Percentiles rank a stretch among this genome's conserved stretches.
phyloP scores from a whole-genome alignment of 2,329 filamentous ascomycete species.

The Aspergillus sp. region DNA sequence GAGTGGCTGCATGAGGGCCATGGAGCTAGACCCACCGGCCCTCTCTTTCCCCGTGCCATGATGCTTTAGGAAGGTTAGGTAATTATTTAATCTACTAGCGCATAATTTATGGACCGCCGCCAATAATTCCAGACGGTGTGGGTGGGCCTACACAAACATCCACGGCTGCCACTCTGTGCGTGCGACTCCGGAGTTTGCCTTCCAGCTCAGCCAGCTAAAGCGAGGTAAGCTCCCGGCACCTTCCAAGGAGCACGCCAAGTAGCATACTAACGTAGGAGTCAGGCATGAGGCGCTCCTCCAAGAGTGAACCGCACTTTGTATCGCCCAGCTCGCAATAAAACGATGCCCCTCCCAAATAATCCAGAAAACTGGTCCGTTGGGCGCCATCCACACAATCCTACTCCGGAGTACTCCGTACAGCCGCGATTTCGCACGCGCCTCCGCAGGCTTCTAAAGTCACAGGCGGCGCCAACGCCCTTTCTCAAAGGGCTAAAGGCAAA shows the following conservation, averaged over 20 bases:
- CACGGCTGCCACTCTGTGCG: slow-evolving; percentile 25
- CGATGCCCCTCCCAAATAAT: slow-evolving; percentile 5
- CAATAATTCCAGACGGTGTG: slow-evolving; percentile 25
- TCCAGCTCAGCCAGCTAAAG: slow-evolving; percentile 32
- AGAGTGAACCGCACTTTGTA: slow-evolving; percentile 14
- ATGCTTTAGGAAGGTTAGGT: slow-evolving; percentile 5
- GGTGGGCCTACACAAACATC: slow-evolving; percentile 26
- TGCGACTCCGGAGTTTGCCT: slow-evolving; percentile 17
- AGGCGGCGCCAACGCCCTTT: neutral
- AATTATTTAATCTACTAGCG: slow-evolving; percentile 25
- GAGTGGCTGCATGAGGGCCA: slow-evolving; percentile 33
- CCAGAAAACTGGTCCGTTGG: slow-evolving; percentile 13
- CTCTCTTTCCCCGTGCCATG: slow-evolving; percentile 31
- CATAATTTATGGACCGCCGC: slow-evolving; percentile 23
- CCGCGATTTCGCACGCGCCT: slow-evolving; percentile 21
- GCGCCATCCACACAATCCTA: slow-evolving; percentile 1
- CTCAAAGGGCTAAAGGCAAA: neutral
- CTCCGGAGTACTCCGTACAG: neutral
- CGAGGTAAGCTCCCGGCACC: slow-evolving; percentile 28
- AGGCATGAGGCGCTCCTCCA: slow-evolving; percentile 29
- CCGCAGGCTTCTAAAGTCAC: slow-evolving; percentile 12
- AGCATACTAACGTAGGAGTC: slow-evolving; percentile 14
- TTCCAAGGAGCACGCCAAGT: slow-evolving; percentile 1
- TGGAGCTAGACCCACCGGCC: slow-evolving; percentile 26
- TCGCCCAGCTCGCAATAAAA: neutral